These are phyloP conservation scores for Cornus florida DNA, from an alignment of 148 eudicot genomes.

Conservation along the genomic window DNA sequence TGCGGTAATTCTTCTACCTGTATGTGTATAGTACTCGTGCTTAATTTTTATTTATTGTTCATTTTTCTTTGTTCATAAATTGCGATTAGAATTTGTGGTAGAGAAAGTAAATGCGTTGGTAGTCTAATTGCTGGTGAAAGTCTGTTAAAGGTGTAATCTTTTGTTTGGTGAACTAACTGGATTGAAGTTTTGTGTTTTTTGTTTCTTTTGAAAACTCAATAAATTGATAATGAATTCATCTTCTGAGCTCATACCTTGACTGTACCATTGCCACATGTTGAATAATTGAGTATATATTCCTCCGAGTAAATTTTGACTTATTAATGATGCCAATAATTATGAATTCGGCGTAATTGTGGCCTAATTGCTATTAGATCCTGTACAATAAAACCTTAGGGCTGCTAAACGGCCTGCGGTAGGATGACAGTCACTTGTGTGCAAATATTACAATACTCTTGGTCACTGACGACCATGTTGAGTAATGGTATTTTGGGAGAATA, in stretches of 20 bases:
- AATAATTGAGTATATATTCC: not conserved
- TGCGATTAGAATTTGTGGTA: slow-evolving; percentile 39
- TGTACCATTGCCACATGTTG: not conserved
- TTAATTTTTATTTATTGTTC: not conserved
- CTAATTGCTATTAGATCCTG: too few species aligned
- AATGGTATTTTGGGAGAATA: too few species aligned
- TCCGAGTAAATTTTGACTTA: not conserved
- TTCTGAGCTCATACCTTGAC: not conserved
- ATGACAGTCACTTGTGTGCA: too few species aligned
- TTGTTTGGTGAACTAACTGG: slow-evolving; percentile 52
- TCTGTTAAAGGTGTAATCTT: slow-evolving; percentile 30
- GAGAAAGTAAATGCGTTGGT: slow-evolving; percentile 34
- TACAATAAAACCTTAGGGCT: too few species aligned
- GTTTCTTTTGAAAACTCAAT: slow-evolving; percentile 20
- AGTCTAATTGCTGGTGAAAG: slow-evolving; percentile 27
- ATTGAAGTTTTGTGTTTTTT: slow-evolving; percentile 4
- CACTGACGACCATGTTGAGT: too few species aligned
- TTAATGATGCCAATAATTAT: too few species aligned
- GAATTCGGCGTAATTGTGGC: too few species aligned
- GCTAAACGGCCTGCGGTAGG: too few species aligned
- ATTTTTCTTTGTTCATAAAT: slow-evolving; percentile 40
- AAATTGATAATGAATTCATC: slow-evolving; percentile 13
- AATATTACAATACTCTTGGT: too few species aligned
- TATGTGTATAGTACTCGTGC: not conserved
- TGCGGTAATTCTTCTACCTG: slow-evolving; percentile 7